Evolutionary conservation across 768 basidiomycete genomes (phyloP), one percentile per base, ranked within the genome.

Genomic region (Mrakia hoshinonis): DNA sequence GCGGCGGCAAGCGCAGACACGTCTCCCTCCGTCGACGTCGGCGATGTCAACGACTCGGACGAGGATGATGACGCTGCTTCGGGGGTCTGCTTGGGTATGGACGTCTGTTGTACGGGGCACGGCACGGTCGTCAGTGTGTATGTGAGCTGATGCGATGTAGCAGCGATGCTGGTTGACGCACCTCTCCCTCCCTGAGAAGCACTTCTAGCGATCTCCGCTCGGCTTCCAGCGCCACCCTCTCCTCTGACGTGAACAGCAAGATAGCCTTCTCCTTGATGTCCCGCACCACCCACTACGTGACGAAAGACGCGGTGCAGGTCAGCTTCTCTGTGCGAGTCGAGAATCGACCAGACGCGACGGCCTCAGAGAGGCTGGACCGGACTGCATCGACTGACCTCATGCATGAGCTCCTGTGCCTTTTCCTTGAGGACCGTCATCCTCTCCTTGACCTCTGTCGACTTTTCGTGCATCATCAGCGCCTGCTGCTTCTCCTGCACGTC

Each of bases 221-320:
- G 15, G 12, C 58, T 20, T 31, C 20, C 6, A 61, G 6, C 4
- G 31, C 34, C 31, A 12, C 1, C 26, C 58, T 18, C 22, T 61
- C 58, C 58, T 61, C 58, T 22, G 11, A 20, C 5, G 58, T 61
- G 22, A 34, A 61, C 18, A 61, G 22, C 20, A 20, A 31, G 20
- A 61, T 61, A 1, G 58, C 36, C 58, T 61, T 61, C 58, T 61
- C 58, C 58, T 61, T 61, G 18, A 61, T 22, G 22, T 61, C 58
- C 34, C 58, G 58, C 36, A n/a, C 34, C 34, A 61, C 58, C 58
- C 58, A 61, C 58, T 61, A 15, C 9, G 24, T 29, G 6, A 34
- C 29, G 18, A 11, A 31, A 55, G 24, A 24, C 6, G 51, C 6
- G 29, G 15, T 10, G 22, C n/a, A 55, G 26, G 54, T 55, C 54